Evolutionary conservation across 2,329 filamentous ascomycete species (phyloP), one percentile per base, ranked within the genome.

Genomic region (Pestalotiopsis sp.): DNA sequence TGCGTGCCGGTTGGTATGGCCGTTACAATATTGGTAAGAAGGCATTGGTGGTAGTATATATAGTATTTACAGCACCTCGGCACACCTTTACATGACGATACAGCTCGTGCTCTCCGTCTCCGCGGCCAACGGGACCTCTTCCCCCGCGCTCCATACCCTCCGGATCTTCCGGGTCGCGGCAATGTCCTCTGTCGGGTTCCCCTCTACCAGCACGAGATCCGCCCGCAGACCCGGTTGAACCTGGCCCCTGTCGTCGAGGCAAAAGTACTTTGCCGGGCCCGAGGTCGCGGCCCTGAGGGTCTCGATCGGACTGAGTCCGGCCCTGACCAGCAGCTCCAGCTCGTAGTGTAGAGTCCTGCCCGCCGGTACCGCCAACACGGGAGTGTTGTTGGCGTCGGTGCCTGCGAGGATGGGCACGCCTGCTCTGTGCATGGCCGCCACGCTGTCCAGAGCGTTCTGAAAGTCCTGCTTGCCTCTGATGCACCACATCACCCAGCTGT

Each of bases 401-500:
- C 79, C 78, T 7, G 76, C 76, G 17, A 76, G 69, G 36, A 80
- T 76, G 4, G 72, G 70, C 23, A 79, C 75, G 7, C 78, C 76
- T 4, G 76, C 76, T 4, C 67, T 49, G 66, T 77, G 68, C 27
- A 76, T 75, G 5, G 61, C 70, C 38, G 58, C 67, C 13, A 80
- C 77, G 65, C 74, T 75, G 12, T 66, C 69, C 6, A 75, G 59
- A 2, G 76, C 74, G 66, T 70, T 61, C 4, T 70, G 69, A 67
- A 78, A 79, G 58, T 73, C 68, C 39, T 45, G 56, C 4, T 49
- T 59, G 65, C 68, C 71, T 61, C 62, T 63, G 49, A 72, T 13
- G 67, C 70, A 59, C 71, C 73, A 72, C 68, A 73, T 25, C 12
- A 71, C 38, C 73, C 73, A 75, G 67, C 70, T 72, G 36, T 67